Base-by-base conservation (phyloP, 108 stramenopile genomes). In the Chaetoceros tenuissimus region DNA sequence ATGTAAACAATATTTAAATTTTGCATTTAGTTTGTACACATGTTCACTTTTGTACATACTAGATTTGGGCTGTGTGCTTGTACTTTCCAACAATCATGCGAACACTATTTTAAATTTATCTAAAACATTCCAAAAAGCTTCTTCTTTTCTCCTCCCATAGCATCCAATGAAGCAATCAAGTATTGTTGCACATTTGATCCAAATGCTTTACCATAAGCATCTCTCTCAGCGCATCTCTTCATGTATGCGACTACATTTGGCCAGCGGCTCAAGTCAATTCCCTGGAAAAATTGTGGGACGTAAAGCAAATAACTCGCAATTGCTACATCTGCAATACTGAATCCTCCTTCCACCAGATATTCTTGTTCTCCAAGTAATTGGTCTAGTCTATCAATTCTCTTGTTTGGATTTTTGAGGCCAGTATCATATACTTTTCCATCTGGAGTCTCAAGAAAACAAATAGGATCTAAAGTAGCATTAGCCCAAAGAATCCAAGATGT, bases 341-440 rank as follows among this genome's bases (percentile, higher is more conserved):
- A 89, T 19, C 52, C 68, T 47, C 75, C 81, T 2, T 62, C 63
- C 3, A 92, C 64, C 22, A 94, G 60, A 34, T 43, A 88, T 1
- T 68, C 49, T 60, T 68, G 61, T 40, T 72, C 47, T 23, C 51
- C 46, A 23, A 90, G 69, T 16, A 94, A 51, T 43, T 72, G 48
- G 43, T 94, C 79, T 16, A 94, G 72, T 7, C 44, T 64, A 29
- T 78, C 70, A 50, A 94, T 81, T 45, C 71, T 66, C 24, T 66
- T 58, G 61, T 85, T 89, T 34, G 79, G 66, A 31, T 78, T 66
- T 55, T 81, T 78, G 28, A 94, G 60, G 1, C 75, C 80, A 18
- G 89, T 94, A 56, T 85, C 84, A 59, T 74, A 84, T 64, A 89
- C 86, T 60, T 85, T 88, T 0, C 92, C 92, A 3, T 87, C 68